Percentiles rank a stretch among this genome's conserved stretches.
These are phyloP conservation scores for Komagataella pseudopastoris DNA, from an alignment of 805 yeast genomes.

Conservation along the genomic window DNA sequence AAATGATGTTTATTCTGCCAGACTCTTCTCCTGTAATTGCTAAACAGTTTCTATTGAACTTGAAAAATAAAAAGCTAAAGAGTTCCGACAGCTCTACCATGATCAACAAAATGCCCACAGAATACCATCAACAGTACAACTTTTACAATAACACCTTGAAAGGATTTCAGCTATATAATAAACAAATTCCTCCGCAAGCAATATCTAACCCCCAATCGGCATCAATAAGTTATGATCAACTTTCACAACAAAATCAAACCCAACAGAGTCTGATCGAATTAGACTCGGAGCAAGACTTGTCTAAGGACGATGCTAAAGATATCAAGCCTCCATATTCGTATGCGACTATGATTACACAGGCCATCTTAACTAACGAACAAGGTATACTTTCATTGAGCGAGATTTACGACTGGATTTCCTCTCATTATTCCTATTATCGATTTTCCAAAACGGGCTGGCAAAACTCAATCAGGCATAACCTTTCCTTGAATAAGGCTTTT, in stretches of 20 bases:
- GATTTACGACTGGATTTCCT: constrained; percentile 81
- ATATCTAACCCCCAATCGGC: background rate
- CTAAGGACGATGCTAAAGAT: constrained; percentile 84
- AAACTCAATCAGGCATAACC: constrained; percentile 89
- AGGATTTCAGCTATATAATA: constrained; percentile 43
- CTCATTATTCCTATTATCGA: constrained; percentile 84
- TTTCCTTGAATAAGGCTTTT: constrained; percentile 91
- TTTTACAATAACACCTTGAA: constrained; percentile 12
- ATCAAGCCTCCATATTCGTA: constrained; percentile 94
- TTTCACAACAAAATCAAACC: background rate
- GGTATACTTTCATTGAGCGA: constrained; percentile 85
- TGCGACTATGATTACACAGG: constrained; percentile 98
- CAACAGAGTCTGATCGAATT: background rate
- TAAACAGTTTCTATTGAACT: constrained; percentile 25
- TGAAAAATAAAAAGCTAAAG: constrained; percentile 15
- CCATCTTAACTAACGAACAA: constrained; percentile 77
- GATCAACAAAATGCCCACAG: background rate
- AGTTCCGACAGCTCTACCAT: background rate
- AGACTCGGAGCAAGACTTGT: constrained; percentile 37
- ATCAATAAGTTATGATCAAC: constrained; percentile 10
- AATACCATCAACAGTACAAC: constrained; percentile 1
- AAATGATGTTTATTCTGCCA: constrained; percentile 97
- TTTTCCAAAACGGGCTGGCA: constrained; percentile 96
- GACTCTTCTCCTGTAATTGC: constrained; percentile 69
- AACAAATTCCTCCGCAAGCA: background rate